These are phyloP conservation scores for Malus hybrid DNA, from an alignment of 331 rosid species.

Conservation along the genomic window DNA sequence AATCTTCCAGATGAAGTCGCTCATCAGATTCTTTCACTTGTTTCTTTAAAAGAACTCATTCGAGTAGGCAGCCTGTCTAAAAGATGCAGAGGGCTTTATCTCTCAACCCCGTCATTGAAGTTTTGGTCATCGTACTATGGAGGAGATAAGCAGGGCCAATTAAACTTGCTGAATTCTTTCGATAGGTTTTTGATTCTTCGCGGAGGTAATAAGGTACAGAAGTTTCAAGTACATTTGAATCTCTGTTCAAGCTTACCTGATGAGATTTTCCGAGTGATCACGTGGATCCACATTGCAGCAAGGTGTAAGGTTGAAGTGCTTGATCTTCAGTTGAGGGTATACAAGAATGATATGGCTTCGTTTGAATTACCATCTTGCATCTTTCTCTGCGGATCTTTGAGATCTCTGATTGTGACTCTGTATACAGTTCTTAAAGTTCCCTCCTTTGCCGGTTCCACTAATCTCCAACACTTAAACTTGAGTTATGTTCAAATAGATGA, in stretches of 20 bases:
- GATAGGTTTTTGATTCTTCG: background rate
- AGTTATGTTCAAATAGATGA: background rate
- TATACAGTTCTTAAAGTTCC: background rate
- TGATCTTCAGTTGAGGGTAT: background rate
- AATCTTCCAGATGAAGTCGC: constrained; percentile 5
- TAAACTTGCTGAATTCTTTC: background rate
- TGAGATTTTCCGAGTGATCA: background rate
- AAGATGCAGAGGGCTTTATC: background rate
- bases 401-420: background rate
- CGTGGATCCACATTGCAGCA: background rate
- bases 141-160: background rate
- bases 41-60: background rate
- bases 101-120: background rate
- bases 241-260: background rate
- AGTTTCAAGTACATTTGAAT: background rate
- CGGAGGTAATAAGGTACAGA: background rate
- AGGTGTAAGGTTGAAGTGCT: constrained; percentile 2
- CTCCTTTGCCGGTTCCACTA: background rate
- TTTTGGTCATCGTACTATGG: background rate
- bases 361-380: background rate
- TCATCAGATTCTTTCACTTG: background rate
- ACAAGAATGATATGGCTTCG: background rate
- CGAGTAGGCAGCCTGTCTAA: background rate
- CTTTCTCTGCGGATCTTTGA: background rate
- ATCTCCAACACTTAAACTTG: background rate